A percentile compares a stretch with the other conserved stretches of the same genome.
phyloP scores from a whole-genome alignment of 1,139 yeast species.

The Debaryomycetaceae sp. region DNA sequence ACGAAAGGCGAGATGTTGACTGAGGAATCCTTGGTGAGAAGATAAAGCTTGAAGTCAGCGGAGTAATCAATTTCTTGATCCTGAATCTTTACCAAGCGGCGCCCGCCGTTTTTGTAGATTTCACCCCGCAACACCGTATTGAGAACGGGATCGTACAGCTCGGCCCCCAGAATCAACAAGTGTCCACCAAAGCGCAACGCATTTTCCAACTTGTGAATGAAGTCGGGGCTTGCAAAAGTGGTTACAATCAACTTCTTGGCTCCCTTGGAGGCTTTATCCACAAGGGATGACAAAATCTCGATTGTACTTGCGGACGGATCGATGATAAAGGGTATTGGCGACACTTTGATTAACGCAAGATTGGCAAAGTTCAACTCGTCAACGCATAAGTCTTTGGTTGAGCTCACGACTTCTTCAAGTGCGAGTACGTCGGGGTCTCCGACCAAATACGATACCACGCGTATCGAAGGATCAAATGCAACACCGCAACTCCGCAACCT shows the following conservation, averaged over 20 bases:
- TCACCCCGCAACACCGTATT: conserved; percentile 61
- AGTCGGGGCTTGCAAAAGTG: conserved; percentile 71
- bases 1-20: conserved; percentile 50
- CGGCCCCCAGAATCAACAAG: conserved; percentile 73
- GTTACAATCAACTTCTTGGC: conserved; percentile 46
- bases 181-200: conserved; percentile 81
- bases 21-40: conserved; percentile 60
- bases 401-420: conserved; percentile 10
- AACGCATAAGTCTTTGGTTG: too few species aligned
- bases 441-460: conserved; percentile 2
- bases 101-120: conserved; percentile 63
- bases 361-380: conserved; percentile 66
- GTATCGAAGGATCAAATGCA: conserved; percentile 34
- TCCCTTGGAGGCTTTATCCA: conserved; percentile 13
- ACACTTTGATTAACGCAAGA: conserved; percentile 46
- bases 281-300: conserved; percentile 32
- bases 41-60: conserved; percentile 53
- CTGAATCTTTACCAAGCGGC: conserved; percentile 59
- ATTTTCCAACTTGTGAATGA: conserved; percentile 68
- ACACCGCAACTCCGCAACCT: conserved; percentile 38
- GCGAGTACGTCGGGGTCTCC: conserved; percentile 22
- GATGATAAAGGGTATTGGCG: conserved; percentile 50
- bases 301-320: conserved; percentile 64
- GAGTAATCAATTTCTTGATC: conserved; percentile 64
- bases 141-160: conserved; percentile 70